These are phyloP conservation scores for Boletus fagicola DNA, from an alignment of 768 basidiomycete genomes.

Conservation along the genomic window DNA sequence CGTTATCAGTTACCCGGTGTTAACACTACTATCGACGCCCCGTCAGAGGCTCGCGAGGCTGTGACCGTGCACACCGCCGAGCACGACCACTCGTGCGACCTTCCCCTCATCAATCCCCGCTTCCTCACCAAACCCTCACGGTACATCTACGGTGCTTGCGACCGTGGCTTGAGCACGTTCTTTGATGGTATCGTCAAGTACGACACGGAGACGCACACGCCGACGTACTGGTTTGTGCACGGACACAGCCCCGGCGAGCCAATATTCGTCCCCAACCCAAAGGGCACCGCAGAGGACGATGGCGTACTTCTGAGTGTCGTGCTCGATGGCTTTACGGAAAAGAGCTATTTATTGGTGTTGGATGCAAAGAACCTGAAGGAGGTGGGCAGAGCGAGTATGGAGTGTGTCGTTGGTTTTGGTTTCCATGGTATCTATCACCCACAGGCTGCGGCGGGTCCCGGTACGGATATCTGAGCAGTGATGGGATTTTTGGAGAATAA, in stretches of 20 bases:
- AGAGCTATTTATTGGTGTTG: constrained; percentile 38
- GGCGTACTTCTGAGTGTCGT: constrained; percentile 40
- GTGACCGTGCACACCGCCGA: constrained; percentile 22
- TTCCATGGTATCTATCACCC: constrained; percentile 36
- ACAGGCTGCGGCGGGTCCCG: constrained; percentile 4
- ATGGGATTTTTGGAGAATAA: not conserved
- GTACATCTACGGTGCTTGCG: constrained; percentile 33
- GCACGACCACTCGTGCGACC: constrained; percentile 33
- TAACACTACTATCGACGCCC: constrained; percentile 15
- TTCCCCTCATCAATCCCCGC: constrained; percentile 35
- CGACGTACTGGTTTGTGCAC: constrained; percentile 28
- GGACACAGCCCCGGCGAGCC: constrained; percentile 38
- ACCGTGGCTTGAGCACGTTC: constrained; percentile 32
- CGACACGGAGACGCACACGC: constrained; percentile 25
- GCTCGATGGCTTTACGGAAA: constrained; percentile 31
- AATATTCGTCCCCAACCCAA: constrained; percentile 36
- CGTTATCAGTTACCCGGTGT: constrained; percentile 34
- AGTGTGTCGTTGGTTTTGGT: constrained; percentile 33
- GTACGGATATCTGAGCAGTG: constrained; percentile 22
- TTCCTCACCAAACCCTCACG: constrained; percentile 33
- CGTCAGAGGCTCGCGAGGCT: constrained; percentile 18
- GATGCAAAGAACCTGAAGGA: constrained; percentile 38
- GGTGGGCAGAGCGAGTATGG: constrained; percentile 37
- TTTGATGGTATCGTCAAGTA: constrained; percentile 38
- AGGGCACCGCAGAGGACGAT: constrained; percentile 33